Base-by-base conservation (phyloP, 352 stramenopile genomes). In the Peronospora farinosa region DNA sequence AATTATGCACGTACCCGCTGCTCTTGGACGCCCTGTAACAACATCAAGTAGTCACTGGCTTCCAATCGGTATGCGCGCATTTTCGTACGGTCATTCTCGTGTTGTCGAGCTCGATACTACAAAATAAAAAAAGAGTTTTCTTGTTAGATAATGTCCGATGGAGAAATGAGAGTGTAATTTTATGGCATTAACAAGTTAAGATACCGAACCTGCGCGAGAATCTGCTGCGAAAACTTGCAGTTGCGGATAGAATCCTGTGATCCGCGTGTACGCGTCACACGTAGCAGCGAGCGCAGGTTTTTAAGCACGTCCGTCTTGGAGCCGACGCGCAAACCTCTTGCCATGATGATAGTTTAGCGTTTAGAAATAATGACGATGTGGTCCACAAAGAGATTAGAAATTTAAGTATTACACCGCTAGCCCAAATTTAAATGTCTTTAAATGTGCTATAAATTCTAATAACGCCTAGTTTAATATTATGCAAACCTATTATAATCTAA, bases 231-330 rank as follows among this genome's bases (percentile, higher is more conserved):
- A 62, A 83, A 90, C 47, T 73, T 67, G 64, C 78, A 88, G 17
- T 82, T 51, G 5, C 67, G 65, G 15, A 81, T 40, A 21, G 52
- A 71, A 16, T 69, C 57, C 33, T 77, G 56, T 12, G 74, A 68
- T 23, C 77, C 81, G 47, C 77, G 78, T 31, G 72, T 57, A 47
- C 78, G 77, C 30, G 79, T 60, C 25, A 90, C 63, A 21, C 78
- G 78, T 57, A 92, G 62, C 51, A 92, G 59, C 41, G 72, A 63
- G 42, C 82, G 82, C 54, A 92, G 57, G 52, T 72, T 86, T 65
- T 86, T 89, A 40, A 92, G 51, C 52, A 86, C 78, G 19, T 90
- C 78, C 13, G 67, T 35, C 77, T 92, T 92, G 47, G 82, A 86
- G 57, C 82, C 82, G 52, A 92, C 83, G 47, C 79, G 81, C 54